Conservation (phyloP, 176 grass and related monocot genomes). For the Phoenix dactylifera region DNA sequence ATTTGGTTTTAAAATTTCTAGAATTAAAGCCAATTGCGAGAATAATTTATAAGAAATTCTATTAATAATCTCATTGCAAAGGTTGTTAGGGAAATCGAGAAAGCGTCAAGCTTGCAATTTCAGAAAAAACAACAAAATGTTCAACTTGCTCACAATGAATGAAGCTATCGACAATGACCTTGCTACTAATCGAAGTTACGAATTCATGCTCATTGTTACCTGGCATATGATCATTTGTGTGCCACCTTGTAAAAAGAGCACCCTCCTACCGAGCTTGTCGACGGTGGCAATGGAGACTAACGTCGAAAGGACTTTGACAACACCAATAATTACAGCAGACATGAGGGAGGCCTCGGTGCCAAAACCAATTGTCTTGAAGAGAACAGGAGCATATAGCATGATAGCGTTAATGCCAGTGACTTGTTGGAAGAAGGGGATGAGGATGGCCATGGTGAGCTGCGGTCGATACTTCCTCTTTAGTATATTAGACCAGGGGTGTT, state of each 20-base stretch:
- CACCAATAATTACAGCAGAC: slow-evolving; percentile 18
- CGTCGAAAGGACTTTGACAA: slow-evolving; percentile 16
- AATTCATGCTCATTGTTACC: neutral
- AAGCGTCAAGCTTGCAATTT: too few species aligned
- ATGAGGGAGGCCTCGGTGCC: slow-evolving; percentile 6
- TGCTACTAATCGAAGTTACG: too few species aligned
- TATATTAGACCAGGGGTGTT: slow-evolving; percentile 11
- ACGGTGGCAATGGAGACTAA: slow-evolving; percentile 22
- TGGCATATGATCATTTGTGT: slow-evolving; percentile 20
- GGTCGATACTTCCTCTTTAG: slow-evolving; percentile 16
- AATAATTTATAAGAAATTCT: too few species aligned
- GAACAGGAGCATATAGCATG: slow-evolving; percentile 23
- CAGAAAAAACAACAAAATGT: too few species aligned
- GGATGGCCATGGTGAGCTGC: slow-evolving; percentile 8
- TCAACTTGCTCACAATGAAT: too few species aligned
- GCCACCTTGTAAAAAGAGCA: slow-evolving; percentile 17
- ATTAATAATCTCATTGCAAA: too few species aligned
- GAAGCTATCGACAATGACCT: too few species aligned
- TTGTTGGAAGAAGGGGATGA: slow-evolving; percentile 24
- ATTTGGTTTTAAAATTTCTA: too few species aligned
- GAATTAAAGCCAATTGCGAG: too few species aligned
- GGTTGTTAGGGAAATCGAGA: too few species aligned
- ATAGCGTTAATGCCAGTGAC: slow-evolving; percentile 20
- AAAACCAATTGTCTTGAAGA: slow-evolving; percentile 22
- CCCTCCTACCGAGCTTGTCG: slow-evolving; percentile 2